Evolutionary conservation across 2,329 filamentous ascomycete genomes (phyloP).

Genomic region (Monosporascus sp.): DNA sequence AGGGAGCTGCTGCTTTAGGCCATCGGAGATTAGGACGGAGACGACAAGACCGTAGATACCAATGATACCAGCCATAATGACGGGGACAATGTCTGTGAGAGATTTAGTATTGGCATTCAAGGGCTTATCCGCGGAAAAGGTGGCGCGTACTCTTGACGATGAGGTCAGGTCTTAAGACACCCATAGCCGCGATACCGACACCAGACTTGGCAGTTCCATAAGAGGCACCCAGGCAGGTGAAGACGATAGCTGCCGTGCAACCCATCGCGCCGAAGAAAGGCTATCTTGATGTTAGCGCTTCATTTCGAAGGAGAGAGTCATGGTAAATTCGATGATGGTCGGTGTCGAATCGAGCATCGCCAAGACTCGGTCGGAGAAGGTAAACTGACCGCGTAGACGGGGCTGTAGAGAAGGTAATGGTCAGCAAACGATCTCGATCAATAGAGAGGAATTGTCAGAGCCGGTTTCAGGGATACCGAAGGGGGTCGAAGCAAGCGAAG

Average conservation of each 20-base stretch:
- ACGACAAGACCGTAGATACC: slow-evolving; percentile 95
- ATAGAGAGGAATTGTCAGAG: not conserved
- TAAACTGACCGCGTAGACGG: slow-evolving; percentile 95
- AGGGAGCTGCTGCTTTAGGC: slow-evolving; percentile 65
- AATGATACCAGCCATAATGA: slow-evolving; percentile 99
- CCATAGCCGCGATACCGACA: slow-evolving; percentile 97
- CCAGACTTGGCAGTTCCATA: slow-evolving; percentile 99
- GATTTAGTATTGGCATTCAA: slow-evolving; percentile 16
- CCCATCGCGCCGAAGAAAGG: slow-evolving; percentile 85
- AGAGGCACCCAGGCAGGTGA: slow-evolving; percentile 93
- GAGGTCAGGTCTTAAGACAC: slow-evolving; percentile 93
- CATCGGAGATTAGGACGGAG: slow-evolving; percentile 80
- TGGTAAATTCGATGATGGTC: not conserved
- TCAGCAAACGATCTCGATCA: slow-evolving; percentile 16
- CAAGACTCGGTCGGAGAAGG: slow-evolving; percentile 15
- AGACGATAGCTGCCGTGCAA: slow-evolving; percentile 86
- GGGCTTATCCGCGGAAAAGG: slow-evolving; percentile 3
- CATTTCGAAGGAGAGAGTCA: not conserved
- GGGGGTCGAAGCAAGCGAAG: slow-evolving; percentile 4
- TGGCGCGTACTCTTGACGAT: slow-evolving; percentile 91
- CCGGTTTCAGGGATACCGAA: not conserved
- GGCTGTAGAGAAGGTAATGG: slow-evolving; percentile 51
- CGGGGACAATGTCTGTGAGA: slow-evolving; percentile 84
- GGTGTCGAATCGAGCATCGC: slow-evolving; percentile 16
- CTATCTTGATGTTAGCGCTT: slow-evolving; percentile 20